Evolutionary conservation across 2,329 filamentous ascomycete genomes (phyloP).

Genomic region (Bipolaris gigantea): DNA sequence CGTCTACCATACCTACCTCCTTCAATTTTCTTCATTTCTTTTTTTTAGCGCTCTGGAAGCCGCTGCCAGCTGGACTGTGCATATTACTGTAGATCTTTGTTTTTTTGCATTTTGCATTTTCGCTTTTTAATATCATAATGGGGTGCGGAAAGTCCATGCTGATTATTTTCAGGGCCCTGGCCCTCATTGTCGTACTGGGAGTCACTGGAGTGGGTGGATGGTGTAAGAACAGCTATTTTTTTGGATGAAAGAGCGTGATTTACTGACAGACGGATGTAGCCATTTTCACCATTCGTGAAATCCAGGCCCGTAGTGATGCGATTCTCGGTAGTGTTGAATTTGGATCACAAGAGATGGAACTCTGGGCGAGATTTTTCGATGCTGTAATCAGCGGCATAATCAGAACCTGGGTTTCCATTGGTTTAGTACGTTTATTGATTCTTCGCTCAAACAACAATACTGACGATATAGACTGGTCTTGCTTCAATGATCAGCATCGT

Average conservation of each 20-base stretch:
- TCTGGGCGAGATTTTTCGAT: constrained; percentile 27
- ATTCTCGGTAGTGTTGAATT: constrained; percentile 18
- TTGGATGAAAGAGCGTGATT: neutral
- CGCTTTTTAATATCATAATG: constrained; percentile 18
- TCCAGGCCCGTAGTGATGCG: constrained; percentile 21
- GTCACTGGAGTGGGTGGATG: constrained; percentile 30
- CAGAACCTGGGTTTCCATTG: constrained; percentile 32
- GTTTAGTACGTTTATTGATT: constrained; percentile 20
- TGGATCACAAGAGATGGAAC: constrained; percentile 8
- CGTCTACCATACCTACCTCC: constrained; percentile 6
- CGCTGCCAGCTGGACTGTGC: constrained; percentile 33
- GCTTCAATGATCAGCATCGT: constrained; percentile 20
- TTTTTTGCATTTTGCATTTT: neutral
- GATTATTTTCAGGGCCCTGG: constrained; percentile 25
- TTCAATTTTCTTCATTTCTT: constrained; percentile 11
- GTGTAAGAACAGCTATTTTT: constrained; percentile 19
- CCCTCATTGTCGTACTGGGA: constrained; percentile 23
- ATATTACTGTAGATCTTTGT: constrained; percentile 11
- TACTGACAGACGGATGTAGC: constrained; percentile 8
- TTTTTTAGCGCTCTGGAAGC: constrained; percentile 31
- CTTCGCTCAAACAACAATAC: neutral
- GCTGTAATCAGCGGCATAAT: constrained; percentile 14
- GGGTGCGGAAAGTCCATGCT: constrained; percentile 18
- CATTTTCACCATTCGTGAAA: constrained; percentile 26
- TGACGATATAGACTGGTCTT: constrained; percentile 27